These are phyloP conservation scores for Lachancea kluyveri DNA, from an alignment of 805 yeast species.

Conservation along the genomic window DNA sequence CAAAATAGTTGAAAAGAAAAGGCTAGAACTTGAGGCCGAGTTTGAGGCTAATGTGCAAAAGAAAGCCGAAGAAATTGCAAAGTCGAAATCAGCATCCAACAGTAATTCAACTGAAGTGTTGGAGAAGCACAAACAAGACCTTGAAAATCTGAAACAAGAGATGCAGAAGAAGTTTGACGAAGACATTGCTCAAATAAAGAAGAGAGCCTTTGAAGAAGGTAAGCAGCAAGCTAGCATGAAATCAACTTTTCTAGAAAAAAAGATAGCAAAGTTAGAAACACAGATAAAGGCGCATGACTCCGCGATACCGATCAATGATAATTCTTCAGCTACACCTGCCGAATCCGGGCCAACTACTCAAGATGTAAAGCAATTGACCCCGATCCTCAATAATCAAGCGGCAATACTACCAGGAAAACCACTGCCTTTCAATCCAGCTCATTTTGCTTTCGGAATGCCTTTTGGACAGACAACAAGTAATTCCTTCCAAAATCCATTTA, in stretches of 20 bases:
- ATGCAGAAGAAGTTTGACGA: conserved; percentile 15
- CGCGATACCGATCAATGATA: too few relatives aligned
- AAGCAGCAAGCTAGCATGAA: conserved; percentile 29
- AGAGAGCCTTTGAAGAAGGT: conserved; percentile 30
- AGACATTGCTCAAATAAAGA: conserved; percentile 13
- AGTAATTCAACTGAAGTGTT: conserved; percentile 6
- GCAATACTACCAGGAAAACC: too few relatives aligned
- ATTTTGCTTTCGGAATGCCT: too few relatives aligned
- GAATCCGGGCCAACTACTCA: too few relatives aligned
- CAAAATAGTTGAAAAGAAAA: conserved; percentile 43
- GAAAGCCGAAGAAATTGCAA: conserved; percentile 9
- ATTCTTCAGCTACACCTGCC: too few relatives aligned
- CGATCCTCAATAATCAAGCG: too few relatives aligned
- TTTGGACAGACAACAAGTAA: too few relatives aligned
- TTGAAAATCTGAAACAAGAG: conserved; percentile 21
- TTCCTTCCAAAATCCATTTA: too few relatives aligned
- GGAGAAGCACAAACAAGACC: conserved; percentile 12
- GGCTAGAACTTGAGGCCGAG: conserved; percentile 20
- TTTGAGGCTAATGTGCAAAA: conserved; percentile 17
- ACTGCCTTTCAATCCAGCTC: too few relatives aligned
- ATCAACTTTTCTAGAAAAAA: conserved; percentile 25
- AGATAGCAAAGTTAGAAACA: conserved; percentile 26
- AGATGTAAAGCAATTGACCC: too few relatives aligned
- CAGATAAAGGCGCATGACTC: conserved; percentile 17
- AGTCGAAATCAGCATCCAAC: background rate